These are phyloP conservation scores for Aspergillus vadensis DNA, from an alignment of 2,329 filamentous ascomycete species.

Conservation along the genomic window DNA sequence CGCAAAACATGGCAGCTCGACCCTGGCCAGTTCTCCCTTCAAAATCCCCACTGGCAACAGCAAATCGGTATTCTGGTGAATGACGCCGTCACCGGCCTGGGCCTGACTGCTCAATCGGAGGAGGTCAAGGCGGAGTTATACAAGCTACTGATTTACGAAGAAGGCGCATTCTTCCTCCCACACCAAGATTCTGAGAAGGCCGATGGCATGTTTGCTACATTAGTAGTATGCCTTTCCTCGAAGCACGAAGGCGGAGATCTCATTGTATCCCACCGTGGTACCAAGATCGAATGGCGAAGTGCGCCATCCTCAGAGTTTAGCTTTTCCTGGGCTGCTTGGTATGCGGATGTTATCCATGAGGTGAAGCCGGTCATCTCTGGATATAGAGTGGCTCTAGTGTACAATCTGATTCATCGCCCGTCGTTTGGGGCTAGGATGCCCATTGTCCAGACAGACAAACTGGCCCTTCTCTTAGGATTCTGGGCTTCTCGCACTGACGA, in stretches of 20 bases:
- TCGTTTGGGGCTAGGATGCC: neutral
- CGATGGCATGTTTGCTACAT: constrained; percentile 17
- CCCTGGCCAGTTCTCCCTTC: constrained; percentile 9
- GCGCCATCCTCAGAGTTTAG: constrained; percentile 9
- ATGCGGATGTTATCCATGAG: constrained; percentile 13
- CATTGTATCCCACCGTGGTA: constrained; percentile 1
- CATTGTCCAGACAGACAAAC: neutral
- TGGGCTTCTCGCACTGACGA: neutral
- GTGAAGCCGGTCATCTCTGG: constrained; percentile 13
- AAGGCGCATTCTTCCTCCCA: constrained; percentile 11
- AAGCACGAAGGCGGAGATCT: constrained; percentile 16
- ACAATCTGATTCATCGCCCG: constrained; percentile 15
- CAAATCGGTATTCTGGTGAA: neutral
- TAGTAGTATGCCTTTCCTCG: constrained; percentile 14
- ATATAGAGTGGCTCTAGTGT: constrained; percentile 13
- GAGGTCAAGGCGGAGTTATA: constrained; percentile 14
- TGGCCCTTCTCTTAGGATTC: neutral
- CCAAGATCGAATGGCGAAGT: neutral
- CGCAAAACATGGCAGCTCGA: constrained; percentile 17
- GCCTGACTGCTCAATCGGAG: neutral
- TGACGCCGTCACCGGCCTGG: constrained; percentile 3
- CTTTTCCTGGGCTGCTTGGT: constrained; percentile 12
- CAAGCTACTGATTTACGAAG: constrained; percentile 16
- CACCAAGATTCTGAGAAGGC: constrained; percentile 15
- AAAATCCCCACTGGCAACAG: constrained; percentile 4